phyloP scores from a whole-genome alignment of 257 asterid species.

The Nicotiana noctiflora region DNA sequence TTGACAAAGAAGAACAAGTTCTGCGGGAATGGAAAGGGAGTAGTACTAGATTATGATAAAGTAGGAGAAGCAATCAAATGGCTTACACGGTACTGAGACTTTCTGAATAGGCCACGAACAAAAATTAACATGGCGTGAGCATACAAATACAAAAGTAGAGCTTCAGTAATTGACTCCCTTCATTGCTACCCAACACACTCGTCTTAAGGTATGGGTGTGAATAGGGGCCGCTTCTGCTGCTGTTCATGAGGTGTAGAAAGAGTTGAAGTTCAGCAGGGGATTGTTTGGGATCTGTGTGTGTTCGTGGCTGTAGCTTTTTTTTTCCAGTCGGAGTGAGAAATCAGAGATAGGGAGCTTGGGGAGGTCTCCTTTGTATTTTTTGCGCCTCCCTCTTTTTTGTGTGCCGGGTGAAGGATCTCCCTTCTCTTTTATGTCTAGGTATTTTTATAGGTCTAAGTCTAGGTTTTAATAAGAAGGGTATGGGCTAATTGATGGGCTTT shows the following conservation, averaged over 20 bases:
- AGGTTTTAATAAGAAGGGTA: too few relatives aligned
- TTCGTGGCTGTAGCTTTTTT: too few relatives aligned
- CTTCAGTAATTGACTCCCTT: conserved; percentile 41
- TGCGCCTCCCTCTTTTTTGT: too few relatives aligned
- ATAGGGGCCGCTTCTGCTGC: background rate
- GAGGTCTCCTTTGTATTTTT: too few relatives aligned
- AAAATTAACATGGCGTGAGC: conserved; percentile 54
- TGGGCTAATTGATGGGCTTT: too few relatives aligned
- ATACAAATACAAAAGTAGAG: conserved; percentile 28
- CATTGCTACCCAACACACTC: conserved; percentile 24
- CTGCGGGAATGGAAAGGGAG: conserved; percentile 21
- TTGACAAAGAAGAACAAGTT: conserved; percentile 33
- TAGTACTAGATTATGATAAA: background rate
- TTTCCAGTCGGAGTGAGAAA: too few relatives aligned
- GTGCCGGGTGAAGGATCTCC: too few relatives aligned
- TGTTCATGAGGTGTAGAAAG: background rate
- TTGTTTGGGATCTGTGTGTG: too few relatives aligned
- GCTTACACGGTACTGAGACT: conserved; percentile 28
- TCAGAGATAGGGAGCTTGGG: too few relatives aligned
- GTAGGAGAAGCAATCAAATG: background rate
- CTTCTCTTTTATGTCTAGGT: too few relatives aligned
- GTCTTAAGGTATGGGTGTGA: background rate
- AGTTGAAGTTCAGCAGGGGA: too few relatives aligned
- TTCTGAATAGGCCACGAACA: conserved; percentile 41
- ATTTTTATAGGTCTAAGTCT: too few relatives aligned